Conservation (phyloP, 2,329 filamentous ascomycete genomes). For the Epichloe coenophiala region DNA sequence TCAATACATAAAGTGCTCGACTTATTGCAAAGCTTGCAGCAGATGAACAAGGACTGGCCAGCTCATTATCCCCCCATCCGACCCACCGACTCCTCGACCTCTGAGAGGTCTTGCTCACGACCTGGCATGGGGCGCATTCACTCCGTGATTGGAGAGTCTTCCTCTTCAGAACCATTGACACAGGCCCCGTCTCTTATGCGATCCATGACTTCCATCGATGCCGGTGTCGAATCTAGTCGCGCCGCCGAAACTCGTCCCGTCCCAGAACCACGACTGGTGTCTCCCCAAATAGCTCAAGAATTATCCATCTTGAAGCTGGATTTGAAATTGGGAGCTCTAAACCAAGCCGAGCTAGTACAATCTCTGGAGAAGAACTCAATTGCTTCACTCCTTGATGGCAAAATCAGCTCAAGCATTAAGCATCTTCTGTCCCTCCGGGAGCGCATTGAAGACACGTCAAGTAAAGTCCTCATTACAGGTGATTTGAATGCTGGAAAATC, state of each 20-base stretch:
- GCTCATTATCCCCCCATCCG: conserved; percentile 87
- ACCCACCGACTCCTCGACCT: conserved; percentile 34
- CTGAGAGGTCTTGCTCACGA: conserved; percentile 36
- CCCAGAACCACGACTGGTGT: conserved; percentile 70
- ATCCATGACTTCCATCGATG: conserved; percentile 56
- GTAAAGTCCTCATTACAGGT: conserved; percentile 90
- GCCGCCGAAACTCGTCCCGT: conserved; percentile 46
- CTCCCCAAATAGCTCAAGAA: conserved; percentile 85
- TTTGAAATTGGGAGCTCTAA: conserved; percentile 73
- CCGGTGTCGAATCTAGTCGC: conserved; percentile 57
- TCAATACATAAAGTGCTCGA: conserved; percentile 82
- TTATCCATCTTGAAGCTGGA: conserved; percentile 94
- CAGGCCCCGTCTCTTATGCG: conserved; percentile 45
- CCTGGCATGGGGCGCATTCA: conserved; percentile 52
- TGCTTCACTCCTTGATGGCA: conserved; percentile 79
- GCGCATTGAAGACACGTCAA: conserved; percentile 91
- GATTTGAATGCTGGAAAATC: conserved; percentile 97
- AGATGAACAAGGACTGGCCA: conserved; percentile 86
- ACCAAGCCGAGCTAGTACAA: conserved; percentile 84
- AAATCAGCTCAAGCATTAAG: conserved; percentile 86
- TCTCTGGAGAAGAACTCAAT: conserved; percentile 88
- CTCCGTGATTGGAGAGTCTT: conserved; percentile 39
- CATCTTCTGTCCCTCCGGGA: conserved; percentile 79
- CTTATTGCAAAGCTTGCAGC: conserved; percentile 66
- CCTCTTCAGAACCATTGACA: conserved; percentile 19